Evolutionary conservation across 768 basidiomycete species (phyloP), one percentile per base, ranked within the genome.

Genomic region (Hortiboletus campestris): DNA sequence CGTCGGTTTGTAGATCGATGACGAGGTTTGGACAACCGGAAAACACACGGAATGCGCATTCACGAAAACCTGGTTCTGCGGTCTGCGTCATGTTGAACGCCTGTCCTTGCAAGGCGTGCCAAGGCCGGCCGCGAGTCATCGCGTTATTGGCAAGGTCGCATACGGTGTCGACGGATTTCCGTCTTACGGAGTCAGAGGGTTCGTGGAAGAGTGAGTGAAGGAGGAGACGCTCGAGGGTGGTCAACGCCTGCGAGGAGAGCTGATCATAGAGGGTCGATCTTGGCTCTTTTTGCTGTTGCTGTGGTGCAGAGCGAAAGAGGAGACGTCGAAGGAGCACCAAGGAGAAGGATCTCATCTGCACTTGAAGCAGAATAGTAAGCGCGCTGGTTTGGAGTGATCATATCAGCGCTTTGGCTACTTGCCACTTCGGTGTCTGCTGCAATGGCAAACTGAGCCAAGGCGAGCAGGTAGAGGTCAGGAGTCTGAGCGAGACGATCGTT

Each of bases 271-370:
- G 77, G 2, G 85, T 81, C n/a, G 80, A 68, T n/a, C 79, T 74
- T 16, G 74, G 71, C 9, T 64, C 66, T 61, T 71, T 76, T 44
- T 60, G 63, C 17, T 64, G 74, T 45, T 61, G 71, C 34, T 67
- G 60, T 0, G 69, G 80, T 2, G 82, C 72, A 0, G 85, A 63
- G 8, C 89, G 82, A 70, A 93, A 92, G 31, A 91, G 81, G 4
- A 93, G 78, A 6, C 91, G 83, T 10, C 91, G 84, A 29, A 91
- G 80, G 31, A 92, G 81, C 11, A 93, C 89, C 29, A 91, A 76
- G 2, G 90, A 89, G 71, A 92, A 91, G 0, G 88, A 88, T 29
- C 89, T 84, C 90, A 92, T 92, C 89, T 91, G 57, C 31, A 56
- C 55, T 63, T 44, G 51, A 56, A 51, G 51, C 25, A 39, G 22